These are phyloP conservation scores for Ploettnerulaceae sp. DNA, from an alignment of 2,329 filamentous ascomycete genomes.

Conservation along the genomic window DNA sequence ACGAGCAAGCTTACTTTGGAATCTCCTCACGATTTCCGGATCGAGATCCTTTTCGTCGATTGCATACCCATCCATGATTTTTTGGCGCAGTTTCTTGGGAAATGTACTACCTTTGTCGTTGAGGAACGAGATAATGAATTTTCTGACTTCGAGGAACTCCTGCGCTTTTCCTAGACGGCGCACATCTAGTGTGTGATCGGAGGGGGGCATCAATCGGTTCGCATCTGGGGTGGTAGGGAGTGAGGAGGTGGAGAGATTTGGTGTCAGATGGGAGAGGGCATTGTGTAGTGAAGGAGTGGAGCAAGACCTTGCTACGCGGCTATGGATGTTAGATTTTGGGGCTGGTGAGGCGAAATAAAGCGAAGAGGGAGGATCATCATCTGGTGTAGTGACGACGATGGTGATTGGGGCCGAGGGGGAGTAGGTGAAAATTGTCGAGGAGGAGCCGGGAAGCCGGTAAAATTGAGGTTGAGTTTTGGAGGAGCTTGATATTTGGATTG, in stretches of 20 bases:
- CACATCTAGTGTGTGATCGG: slow-evolving; percentile 10
- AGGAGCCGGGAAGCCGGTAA: background rate
- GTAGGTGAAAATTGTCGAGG: slow-evolving; percentile 13
- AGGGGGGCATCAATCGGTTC: slow-evolving; percentile 23
- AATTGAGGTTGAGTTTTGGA: background rate
- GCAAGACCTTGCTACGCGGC: background rate
- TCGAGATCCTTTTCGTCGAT: slow-evolving; percentile 24
- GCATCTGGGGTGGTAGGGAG: slow-evolving; percentile 9
- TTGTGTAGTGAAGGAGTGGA: background rate
- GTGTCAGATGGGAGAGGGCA: background rate
- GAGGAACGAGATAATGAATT: slow-evolving; percentile 26
- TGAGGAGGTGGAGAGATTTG: background rate
- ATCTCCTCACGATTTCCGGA: slow-evolving; percentile 14
- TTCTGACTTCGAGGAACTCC: slow-evolving; percentile 23
- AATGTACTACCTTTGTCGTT: slow-evolving; percentile 25
- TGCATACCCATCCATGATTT: slow-evolving; percentile 26
- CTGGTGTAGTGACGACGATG: slow-evolving; percentile 27
- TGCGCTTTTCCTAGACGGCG: slow-evolving; percentile 15
- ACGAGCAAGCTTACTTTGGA: slow-evolving; percentile 5
- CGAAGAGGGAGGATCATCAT: slow-evolving; percentile 3
- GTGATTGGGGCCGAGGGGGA: slow-evolving; percentile 16
- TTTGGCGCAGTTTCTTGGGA: slow-evolving; percentile 17
- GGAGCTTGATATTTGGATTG: background rate
- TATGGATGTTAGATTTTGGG: background rate
- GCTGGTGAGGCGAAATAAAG: background rate